Conservation (phyloP, 108 stramenopile species). For the Cylindrotheca closterium region DNA sequence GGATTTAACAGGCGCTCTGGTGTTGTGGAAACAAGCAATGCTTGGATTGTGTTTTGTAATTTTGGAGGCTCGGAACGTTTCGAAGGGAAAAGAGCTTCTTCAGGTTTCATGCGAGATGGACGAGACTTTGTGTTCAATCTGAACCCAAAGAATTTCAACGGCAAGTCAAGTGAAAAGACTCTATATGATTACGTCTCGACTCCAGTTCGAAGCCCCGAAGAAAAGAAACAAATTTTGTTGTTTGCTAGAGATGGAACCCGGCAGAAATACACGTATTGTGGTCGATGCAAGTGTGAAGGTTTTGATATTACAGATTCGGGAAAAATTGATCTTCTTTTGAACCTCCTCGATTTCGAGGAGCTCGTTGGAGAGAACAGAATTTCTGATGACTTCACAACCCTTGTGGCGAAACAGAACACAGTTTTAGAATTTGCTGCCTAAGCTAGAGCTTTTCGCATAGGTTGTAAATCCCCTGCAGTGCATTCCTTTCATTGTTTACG, state of each 20-base stretch:
- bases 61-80: constrained; percentile 18
- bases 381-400: constrained; percentile 9
- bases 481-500: too few species aligned
- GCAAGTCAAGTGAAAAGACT: constrained; percentile 11
- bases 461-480: too few species aligned
- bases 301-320: background rate
- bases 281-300: constrained; percentile 17
- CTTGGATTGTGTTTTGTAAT: constrained; percentile 36
- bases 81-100: too few species aligned
- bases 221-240: constrained; percentile 13
- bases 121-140: constrained; percentile 23
- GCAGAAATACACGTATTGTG: constrained; percentile 34
- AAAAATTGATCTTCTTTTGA: constrained; percentile 9
- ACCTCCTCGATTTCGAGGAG: constrained; percentile 22
- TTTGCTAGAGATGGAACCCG: constrained; percentile 26
- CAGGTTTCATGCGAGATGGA: constrained; percentile 31
- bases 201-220: background rate
- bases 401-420: too few species aligned
- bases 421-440: too few species aligned
- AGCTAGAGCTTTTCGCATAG: too few species aligned
- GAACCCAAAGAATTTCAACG: constrained; percentile 3
- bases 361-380: constrained; percentile 15
- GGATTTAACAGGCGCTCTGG: constrained; percentile 36
- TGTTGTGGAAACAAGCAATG: constrained; percentile 28
- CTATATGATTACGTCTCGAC: background rate